Evolutionary conservation across 2,329 filamentous ascomycete genomes (phyloP).

Genomic region (Aspergillus uvarum): DNA sequence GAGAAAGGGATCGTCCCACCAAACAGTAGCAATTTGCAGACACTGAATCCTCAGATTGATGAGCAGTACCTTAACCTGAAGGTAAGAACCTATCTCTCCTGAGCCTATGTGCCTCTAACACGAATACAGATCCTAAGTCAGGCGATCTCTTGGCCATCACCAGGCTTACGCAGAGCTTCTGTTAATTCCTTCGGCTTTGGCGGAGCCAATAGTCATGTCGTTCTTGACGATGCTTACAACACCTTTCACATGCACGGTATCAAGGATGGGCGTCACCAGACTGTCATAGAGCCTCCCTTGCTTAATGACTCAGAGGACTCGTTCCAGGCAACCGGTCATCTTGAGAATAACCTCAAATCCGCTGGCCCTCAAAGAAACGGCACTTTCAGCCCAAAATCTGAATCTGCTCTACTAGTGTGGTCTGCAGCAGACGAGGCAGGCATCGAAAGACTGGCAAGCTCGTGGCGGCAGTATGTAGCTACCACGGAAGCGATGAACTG

Average conservation of each 20-base stretch:
- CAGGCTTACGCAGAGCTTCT: slow-evolving; percentile 19
- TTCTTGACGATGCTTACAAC: slow-evolving; percentile 25
- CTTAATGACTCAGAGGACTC: neutral
- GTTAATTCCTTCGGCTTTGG: slow-evolving; percentile 30
- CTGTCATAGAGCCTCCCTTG: neutral
- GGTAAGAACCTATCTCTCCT: neutral
- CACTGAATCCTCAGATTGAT: slow-evolving; percentile 9
- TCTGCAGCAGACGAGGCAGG: slow-evolving; percentile 13
- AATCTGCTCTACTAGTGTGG: slow-evolving; percentile 9
- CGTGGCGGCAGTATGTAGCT: slow-evolving; percentile 1
- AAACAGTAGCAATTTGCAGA: slow-evolving; percentile 31
- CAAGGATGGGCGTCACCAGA: neutral
- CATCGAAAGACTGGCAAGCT: slow-evolving; percentile 5
- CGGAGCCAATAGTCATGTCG: slow-evolving; percentile 26
- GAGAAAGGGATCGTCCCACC: slow-evolving; percentile 47
- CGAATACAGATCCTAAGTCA: slow-evolving; percentile 9
- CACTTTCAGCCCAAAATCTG: neutral
- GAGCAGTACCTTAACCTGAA: slow-evolving; percentile 7
- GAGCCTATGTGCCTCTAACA: neutral
- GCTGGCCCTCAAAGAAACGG: neutral
- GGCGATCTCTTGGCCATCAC: slow-evolving; percentile 19
- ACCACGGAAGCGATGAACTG: too few relatives aligned
- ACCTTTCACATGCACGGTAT: slow-evolving; percentile 1
- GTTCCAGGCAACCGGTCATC: neutral
- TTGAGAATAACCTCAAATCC: too few relatives aligned